A percentile compares a stretch with the other conserved stretches of the same genome.
Evolutionary conservation across 2,329 filamentous ascomycete genomes (phyloP).

Genomic region (Chrysosporium queenslandicum): DNA sequence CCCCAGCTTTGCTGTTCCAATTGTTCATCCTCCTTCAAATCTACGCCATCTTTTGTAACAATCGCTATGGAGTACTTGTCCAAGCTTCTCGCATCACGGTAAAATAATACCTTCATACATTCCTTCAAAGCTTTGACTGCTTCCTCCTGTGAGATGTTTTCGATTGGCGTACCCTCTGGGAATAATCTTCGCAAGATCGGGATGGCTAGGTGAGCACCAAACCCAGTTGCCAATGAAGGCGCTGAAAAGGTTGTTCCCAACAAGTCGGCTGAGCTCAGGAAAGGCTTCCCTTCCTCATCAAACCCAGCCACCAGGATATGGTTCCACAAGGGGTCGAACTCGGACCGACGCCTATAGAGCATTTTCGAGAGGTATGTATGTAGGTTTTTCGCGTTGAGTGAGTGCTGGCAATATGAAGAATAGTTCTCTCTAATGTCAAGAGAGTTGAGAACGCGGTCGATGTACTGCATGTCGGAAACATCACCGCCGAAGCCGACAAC

Average conservation of each 20-base stretch:
- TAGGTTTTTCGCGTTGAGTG: slow-evolving; percentile 80
- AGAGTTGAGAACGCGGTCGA: slow-evolving; percentile 78
- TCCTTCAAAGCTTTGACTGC: slow-evolving; percentile 75
- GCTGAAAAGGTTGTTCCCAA: slow-evolving; percentile 84
- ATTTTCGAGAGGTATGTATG: slow-evolving; percentile 96
- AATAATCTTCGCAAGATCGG: slow-evolving; percentile 78
- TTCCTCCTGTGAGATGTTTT: slow-evolving; percentile 62
- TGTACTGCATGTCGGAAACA: slow-evolving; percentile 98
- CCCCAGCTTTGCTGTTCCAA: slow-evolving; percentile 96
- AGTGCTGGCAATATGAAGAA: slow-evolving; percentile 41
- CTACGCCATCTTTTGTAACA: slow-evolving; percentile 78
- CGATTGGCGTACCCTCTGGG: slow-evolving; percentile 70
- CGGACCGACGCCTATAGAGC: slow-evolving; percentile 85
- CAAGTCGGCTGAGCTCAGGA: slow-evolving; percentile 83
- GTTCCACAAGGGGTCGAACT: slow-evolving; percentile 98
- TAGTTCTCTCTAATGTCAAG: slow-evolving; percentile 79
- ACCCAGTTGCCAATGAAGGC: slow-evolving; percentile 85
- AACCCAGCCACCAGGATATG: slow-evolving; percentile 83
- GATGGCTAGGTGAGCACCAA: slow-evolving; percentile 83
- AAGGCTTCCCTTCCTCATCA: slow-evolving; percentile 68
- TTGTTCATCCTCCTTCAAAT: slow-evolving; percentile 73
- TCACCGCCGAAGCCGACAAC: slow-evolving; percentile 93
- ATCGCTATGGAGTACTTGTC: slow-evolving; percentile 87
- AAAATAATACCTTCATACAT: slow-evolving; percentile 98
- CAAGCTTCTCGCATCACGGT: slow-evolving; percentile 86